Conservation (phyloP, 208 protist species). For the Willaertia magna region DNA sequence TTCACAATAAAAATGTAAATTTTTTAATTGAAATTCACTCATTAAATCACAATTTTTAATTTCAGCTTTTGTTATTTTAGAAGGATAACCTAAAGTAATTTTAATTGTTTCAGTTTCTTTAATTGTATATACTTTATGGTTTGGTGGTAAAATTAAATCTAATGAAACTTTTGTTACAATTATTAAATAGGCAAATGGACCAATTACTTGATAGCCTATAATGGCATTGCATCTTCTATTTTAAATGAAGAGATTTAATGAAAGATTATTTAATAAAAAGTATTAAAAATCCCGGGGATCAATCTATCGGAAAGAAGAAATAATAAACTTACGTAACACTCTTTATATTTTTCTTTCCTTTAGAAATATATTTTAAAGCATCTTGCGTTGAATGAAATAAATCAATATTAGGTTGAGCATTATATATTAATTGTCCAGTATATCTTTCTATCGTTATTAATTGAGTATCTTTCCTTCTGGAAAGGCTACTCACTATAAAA, state of each 20-base stretch:
- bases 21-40: conserved; percentile 34
- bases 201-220: conserved; percentile 2
- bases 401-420: conserved; percentile 9
- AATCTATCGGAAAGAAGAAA: too few species aligned
- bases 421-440: conserved; percentile 30
- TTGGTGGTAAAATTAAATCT: conserved; percentile 25
- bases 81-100: neutral
- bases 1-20: conserved; percentile 47
- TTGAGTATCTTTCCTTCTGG: conserved; percentile 39
- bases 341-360: conserved; percentile 30
- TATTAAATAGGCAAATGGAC: conserved; percentile 5
- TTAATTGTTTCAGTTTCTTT: neutral
- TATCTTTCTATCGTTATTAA: conserved; percentile 38
- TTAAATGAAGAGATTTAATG: conserved; percentile 6
- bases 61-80: conserved; percentile 1
- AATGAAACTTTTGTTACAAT: conserved; percentile 28
- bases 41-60: conserved; percentile 31
- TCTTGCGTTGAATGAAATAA: conserved; percentile 16
- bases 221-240: conserved; percentile 4
- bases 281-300: too few species aligned
- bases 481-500: conserved; percentile 41
- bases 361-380: conserved; percentile 21
- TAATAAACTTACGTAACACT: conserved; percentile 17
- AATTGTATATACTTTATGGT: conserved; percentile 16
- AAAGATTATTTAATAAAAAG: too few species aligned